Evolutionary conservation across 805 yeast species (phyloP).

Genomic region (Lachancea waltii): DNA sequence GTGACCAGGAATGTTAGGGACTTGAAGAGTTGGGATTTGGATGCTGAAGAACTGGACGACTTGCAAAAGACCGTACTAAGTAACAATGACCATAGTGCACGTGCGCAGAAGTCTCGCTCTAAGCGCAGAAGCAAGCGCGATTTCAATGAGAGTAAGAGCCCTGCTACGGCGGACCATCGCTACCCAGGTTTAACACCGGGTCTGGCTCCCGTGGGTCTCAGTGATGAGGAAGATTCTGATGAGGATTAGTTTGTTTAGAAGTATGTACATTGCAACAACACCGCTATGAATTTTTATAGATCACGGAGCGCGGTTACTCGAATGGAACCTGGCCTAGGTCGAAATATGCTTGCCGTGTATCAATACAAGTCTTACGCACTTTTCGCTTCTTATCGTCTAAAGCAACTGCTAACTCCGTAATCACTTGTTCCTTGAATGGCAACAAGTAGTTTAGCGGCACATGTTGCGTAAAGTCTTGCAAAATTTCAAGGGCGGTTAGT

Average conservation of each 20-base stretch:
- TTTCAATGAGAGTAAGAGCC: slow-evolving; percentile 21
- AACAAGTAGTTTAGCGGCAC: slow-evolving; percentile 39
- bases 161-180: slow-evolving; percentile 21
- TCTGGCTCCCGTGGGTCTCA: slow-evolving; percentile 70
- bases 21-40: slow-evolving; percentile 38
- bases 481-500: slow-evolving; percentile 48
- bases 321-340: slow-evolving; percentile 42
- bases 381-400: slow-evolving; percentile 70
- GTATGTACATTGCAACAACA: background rate
- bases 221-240: slow-evolving; percentile 43
- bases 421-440: slow-evolving; percentile 46
- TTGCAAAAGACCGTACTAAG: slow-evolving; percentile 39
- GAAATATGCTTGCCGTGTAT: slow-evolving; percentile 69
- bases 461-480: slow-evolving; percentile 41
- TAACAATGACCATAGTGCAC: slow-evolving; percentile 35
- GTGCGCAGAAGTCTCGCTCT: slow-evolving; percentile 28
- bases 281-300: background rate
- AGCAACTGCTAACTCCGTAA: slow-evolving; percentile 42
- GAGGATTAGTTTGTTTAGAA: slow-evolving; percentile 19
- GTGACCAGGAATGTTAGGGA: slow-evolving; percentile 34
- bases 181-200: slow-evolving; percentile 76
- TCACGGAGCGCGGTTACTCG: slow-evolving; percentile 17
- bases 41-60: slow-evolving; percentile 38
- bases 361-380: slow-evolving; percentile 71
- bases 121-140: slow-evolving; percentile 23